These are phyloP conservation scores for Lecanosticta acicola DNA, from an alignment of 2,329 filamentous ascomycete genomes.

Conservation along the genomic window DNA sequence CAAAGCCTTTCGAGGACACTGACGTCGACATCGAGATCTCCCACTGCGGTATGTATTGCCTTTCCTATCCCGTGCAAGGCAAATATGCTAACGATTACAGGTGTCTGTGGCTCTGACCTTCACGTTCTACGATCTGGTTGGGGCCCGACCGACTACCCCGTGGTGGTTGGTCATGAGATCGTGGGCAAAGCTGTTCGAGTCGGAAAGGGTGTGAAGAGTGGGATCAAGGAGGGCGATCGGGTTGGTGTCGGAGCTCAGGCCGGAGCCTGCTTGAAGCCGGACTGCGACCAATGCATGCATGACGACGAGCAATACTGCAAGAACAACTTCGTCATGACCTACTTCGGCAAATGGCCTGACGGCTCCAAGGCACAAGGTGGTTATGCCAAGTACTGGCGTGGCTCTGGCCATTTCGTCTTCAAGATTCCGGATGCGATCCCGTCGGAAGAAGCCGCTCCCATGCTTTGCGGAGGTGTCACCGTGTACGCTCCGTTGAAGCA, in stretches of 20 bases:
- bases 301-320: conserved; percentile 42
- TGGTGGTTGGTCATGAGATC: conserved; percentile 33
- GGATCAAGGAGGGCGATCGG: conserved; percentile 35
- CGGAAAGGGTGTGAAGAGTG: conserved; percentile 28
- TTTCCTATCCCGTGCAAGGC: not conserved
- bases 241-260: conserved; percentile 49
- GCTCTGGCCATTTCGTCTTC: conserved; percentile 50
- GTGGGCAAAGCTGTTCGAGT: conserved; percentile 33
- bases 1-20: conserved; percentile 37
- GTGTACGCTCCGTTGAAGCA: conserved; percentile 64
- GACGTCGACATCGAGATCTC: conserved; percentile 39
- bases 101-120: conserved; percentile 31
- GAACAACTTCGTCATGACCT: conserved; percentile 26
- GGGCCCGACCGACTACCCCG: conserved; percentile 25
- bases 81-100: not conserved
- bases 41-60: conserved; percentile 27
- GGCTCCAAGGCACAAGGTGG: conserved; percentile 54
- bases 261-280: conserved; percentile 41
- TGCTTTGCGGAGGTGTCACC: conserved; percentile 74
- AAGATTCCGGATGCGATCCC: conserved; percentile 47
- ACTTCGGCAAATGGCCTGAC: conserved; percentile 21
- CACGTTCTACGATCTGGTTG: conserved; percentile 37
- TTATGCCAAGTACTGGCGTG: conserved; percentile 50
- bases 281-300: conserved; percentile 50
- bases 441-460: conserved; percentile 55